Base-by-base conservation (phyloP, 164 flowering plant genomes). In the Sedum album region DNA sequence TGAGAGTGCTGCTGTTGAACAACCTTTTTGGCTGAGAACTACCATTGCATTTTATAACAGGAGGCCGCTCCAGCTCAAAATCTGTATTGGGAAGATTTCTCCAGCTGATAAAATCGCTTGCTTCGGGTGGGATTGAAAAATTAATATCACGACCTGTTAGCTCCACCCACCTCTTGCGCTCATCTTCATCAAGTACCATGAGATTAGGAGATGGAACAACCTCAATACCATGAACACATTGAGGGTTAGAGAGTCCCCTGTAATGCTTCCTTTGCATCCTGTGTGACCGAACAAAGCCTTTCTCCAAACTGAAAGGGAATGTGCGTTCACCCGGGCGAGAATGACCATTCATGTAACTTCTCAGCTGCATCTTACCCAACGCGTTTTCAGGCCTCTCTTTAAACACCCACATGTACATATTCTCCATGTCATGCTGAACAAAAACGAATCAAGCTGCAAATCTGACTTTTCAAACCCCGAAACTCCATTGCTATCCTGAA, bases 361-460 rank as follows among this genome's bases (percentile, higher is more conserved):
- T 78, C 67, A 78, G 33, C 76, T 78, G 81, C 81, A 78, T 78
- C 73, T 78, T 78, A 31, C 81, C 81, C 66, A 78, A 60, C 0
- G 81, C 81, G 71, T 78, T 78, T 42, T 78, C 78, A 21, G 81
- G 81, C 67, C 72, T 73, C 17, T 73, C 77, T 74, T 78, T 75
- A 60, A 78, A 78, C 17, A 73, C 78, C 81, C 81, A 78, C 81
- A 78, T 78, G 68, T 78, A 78, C 76, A 78, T 78, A 60, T 78
- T 78, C 72, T 78, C 81, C 81, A 78, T 78, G 62, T 78, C 81
- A 69, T 78, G 81, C 62, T 78, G 81, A 36, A 78, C 81, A 78
- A 36, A 65, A 78, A 78, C 28, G 49, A 70, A 1, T 75, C 76
- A 4, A 73, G 77, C 65, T 76, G 44, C 18, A 78, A 64, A 60